Base-by-base conservation (phyloP, 1,284 basidiomycete species). In the Coriolopsis trogii region DNA sequence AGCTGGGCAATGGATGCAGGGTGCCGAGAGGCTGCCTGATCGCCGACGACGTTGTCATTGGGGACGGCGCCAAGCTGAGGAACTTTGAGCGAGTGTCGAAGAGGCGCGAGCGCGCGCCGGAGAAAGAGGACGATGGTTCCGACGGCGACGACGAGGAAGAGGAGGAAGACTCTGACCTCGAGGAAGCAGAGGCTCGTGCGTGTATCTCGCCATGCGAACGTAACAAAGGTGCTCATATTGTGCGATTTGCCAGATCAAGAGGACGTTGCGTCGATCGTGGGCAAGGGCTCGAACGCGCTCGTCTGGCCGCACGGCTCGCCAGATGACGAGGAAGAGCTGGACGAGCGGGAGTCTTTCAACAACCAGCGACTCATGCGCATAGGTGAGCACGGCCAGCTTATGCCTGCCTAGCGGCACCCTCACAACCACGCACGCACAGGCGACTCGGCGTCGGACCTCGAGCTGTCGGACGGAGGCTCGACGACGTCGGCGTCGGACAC, bases 41-140 rank as follows among this genome's bases (percentile, higher is more conserved):
- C 37, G 92, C 85, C 0, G 87, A 94, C 62, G 87, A 82, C 15
- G 94, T 95, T 3, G 75, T 78, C 30, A 73, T 98, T 15, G 91
- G 91, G 0, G 85, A 87, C 13, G 77, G 82, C 25, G 89, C 89
- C n/a, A 73, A 69, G 46, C 65, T 98, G 29, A 72, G 75, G 21
- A 81, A 84, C 20, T 95, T 91, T 63, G 82, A 86, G 59, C 77
- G 92, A 47, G 75, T 98, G 38, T 84, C 86, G 44, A 77, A 72
- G 60, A 75, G 70, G 56, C 72, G 70, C 24, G 70, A 70, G 8
- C 64, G 66, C 4, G 68, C 72, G 0, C 69, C 67, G 5, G 67
- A 67, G 4, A 67, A 67, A 2, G 63, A 64, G 6, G 62, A 63
- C 0, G 68, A 71, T 2, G 67, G 67, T 20, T 67, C 66, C 49